Base-by-base conservation (phyloP, 257 asterid genomes). In the Cruciata laevipes region DNA sequence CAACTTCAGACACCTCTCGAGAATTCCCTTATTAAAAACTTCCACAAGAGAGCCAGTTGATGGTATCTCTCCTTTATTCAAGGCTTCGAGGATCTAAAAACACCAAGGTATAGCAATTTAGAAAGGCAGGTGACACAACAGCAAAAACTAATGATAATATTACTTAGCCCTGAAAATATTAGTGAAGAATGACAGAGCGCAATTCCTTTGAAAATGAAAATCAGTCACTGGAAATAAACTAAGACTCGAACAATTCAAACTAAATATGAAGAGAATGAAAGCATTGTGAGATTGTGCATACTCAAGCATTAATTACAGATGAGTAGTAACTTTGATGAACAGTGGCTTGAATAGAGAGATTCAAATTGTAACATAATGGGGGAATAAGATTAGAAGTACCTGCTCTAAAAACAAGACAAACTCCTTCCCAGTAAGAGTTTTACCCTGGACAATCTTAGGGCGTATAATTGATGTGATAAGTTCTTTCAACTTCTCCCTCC, bases 381-480 rank as follows among this genome's bases (percentile, higher is more conserved):
- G 21, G 57, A n/a, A 23, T 11, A 33, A 14, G 49, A 32, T 1
- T 18, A 66, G 20, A 67, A 69, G 40, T 74, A 94, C 99, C 99
- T 94, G 95, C 82, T 84, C 87, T 78, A 94, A 70, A 70, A 94
- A 94, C 37, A 89, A 71, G 62, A 94, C 95, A 20, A 94, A 94
- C 76, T 90, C 96, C 84, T 88, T 94, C 55, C 99, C 99, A 0
- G 83, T 87, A 77, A 90, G 89, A 68, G 85, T 52, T 87, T 90
- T 94, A 13, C 99, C 99, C 87, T 90, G 99, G 65, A 94, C 99
- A 81, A 94, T 89, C 91, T 90, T 94, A 63, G 99, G 99, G 61
- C 78, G 95, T 55, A 88, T 84, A 44, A 87, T 77, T 16, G 97
- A 89, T 58, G 97, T 81, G 71, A 94, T 95, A 59, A 90, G 76